These are phyloP conservation scores for Coniochaeta sp. DNA, from an alignment of 2,329 filamentous ascomycete species.

Conservation along the genomic window DNA sequence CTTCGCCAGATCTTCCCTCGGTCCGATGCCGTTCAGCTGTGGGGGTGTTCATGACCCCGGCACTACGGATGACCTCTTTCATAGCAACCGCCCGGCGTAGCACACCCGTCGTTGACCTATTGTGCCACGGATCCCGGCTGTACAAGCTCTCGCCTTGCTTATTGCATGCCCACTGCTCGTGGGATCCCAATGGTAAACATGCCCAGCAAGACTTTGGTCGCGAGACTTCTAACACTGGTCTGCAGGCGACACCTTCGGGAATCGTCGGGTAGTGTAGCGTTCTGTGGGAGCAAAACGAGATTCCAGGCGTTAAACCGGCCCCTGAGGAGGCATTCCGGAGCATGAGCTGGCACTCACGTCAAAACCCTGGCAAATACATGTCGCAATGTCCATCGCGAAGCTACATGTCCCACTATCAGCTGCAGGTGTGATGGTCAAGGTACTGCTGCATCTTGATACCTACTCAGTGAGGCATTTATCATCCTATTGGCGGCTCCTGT, in stretches of 20 bases:
- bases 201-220: slow-evolving; percentile 30
- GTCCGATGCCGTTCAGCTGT: slow-evolving; percentile 42
- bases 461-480: no score
- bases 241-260: slow-evolving; percentile 12
- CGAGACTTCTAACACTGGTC: slow-evolving; percentile 21
- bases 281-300: slow-evolving; percentile 15
- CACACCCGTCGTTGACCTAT: slow-evolving; percentile 18
- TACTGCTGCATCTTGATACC: no score
- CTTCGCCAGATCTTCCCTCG: slow-evolving; percentile 30
- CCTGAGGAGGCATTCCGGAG: no score
- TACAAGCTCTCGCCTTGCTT: slow-evolving; percentile 25
- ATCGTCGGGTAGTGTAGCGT: slow-evolving; percentile 15
- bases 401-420: no score
- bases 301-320: slow-evolving; percentile 15
- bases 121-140: slow-evolving; percentile 21
- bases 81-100: slow-evolving; percentile 17
- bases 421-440: no score
- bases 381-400: no score
- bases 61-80: slow-evolving; percentile 42
- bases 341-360: no score
- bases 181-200: slow-evolving; percentile 4
- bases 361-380: no score
- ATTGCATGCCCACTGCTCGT: slow-evolving; percentile 24
- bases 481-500: no score
- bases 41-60: slow-evolving; percentile 44